phyloP scores from a whole-genome alignment of 2,329 filamentous ascomycete species.

The Fusarium pseudocircinatum region DNA sequence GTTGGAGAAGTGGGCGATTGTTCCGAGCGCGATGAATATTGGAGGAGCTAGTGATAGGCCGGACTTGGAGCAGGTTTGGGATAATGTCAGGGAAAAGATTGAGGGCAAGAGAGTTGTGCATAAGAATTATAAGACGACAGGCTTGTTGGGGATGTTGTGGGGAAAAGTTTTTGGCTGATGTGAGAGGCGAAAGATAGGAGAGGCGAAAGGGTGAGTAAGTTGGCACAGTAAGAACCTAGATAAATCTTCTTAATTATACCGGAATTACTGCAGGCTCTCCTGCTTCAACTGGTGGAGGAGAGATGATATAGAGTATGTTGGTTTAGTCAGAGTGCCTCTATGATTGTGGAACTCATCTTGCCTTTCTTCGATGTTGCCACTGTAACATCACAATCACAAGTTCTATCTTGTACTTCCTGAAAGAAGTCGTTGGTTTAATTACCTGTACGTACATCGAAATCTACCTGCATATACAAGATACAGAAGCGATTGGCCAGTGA shows the following conservation, averaged over 20 bases:
- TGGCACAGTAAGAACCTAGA: background rate
- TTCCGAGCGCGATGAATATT: background rate
- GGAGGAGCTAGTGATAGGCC: background rate
- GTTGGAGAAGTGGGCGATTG: background rate
- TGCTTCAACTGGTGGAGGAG: accelerated
- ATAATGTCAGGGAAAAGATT: background rate
- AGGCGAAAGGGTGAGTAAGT: background rate
- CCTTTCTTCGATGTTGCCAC: background rate
- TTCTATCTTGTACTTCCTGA: background rate
- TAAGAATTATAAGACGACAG: background rate
- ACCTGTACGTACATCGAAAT: background rate
- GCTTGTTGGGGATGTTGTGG: background rate
- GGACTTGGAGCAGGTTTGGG: background rate
- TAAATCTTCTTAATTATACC: accelerated
- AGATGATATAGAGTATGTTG: accelerated
- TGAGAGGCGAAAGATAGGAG: accelerated
- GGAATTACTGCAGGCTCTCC: background rate
- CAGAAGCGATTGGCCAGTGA: background rate
- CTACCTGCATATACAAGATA: too few species aligned
- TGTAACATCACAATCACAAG: too few species aligned
- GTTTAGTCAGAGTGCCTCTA: background rate
- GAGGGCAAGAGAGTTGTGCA: background rate
- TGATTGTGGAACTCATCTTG: accelerated
- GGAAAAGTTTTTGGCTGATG: background rate
- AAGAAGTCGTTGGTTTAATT: background rate